These are phyloP conservation scores for Alternaria incomplexa DNA, from an alignment of 2,329 filamentous ascomycete species.

Conservation along the genomic window DNA sequence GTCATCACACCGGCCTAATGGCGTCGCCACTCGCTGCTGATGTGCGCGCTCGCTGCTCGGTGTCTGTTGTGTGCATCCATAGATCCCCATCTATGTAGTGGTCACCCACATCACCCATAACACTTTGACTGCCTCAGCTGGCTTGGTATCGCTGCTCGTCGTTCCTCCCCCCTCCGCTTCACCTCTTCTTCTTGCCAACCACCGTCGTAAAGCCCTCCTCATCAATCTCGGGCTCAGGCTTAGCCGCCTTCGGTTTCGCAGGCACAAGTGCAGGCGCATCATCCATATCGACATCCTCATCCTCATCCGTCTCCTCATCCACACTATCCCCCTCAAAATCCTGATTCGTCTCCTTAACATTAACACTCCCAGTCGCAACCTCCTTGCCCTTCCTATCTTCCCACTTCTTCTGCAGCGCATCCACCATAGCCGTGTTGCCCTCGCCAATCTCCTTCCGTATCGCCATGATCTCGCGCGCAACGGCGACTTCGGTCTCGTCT, in stretches of 20 bases:
- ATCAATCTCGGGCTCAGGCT: conserved; percentile 47
- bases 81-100: not conserved
- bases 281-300: conserved; percentile 45
- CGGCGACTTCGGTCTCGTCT: conserved; percentile 79
- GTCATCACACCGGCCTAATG: not conserved
- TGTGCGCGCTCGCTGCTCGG: not conserved
- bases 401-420: conserved; percentile 68
- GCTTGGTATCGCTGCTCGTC: not conserved
- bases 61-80: not conserved
- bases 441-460: conserved; percentile 68
- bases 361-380: conserved; percentile 53
- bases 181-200: conserved; percentile 48
- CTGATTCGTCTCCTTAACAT: conserved; percentile 66
- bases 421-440: conserved; percentile 70
- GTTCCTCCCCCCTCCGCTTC: conserved; percentile 9
- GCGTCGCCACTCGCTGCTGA: not conserved
- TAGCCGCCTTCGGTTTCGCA: conserved; percentile 41
- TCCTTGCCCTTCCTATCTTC: conserved; percentile 65
- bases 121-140: not conserved
- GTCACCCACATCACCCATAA: not conserved
- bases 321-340: conserved; percentile 46
- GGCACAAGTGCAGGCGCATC: conserved; percentile 46
- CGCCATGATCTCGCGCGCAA: conserved; percentile 75
- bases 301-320: conserved; percentile 61
- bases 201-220: conserved; percentile 53